Evolutionary conservation across 257 asterid genomes (phyloP).

Genomic region (Fraxinus cuspidata): DNA sequence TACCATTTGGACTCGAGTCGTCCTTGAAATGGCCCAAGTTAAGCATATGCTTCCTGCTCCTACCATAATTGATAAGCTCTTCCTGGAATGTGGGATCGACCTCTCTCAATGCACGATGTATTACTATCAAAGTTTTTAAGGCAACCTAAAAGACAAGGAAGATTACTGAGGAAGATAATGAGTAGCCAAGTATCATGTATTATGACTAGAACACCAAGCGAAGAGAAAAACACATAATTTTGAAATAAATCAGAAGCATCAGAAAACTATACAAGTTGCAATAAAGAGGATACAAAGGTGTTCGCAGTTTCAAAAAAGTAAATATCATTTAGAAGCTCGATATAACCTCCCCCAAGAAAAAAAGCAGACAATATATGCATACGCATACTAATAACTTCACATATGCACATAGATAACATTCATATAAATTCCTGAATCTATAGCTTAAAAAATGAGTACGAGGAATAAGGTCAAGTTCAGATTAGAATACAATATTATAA

Average conservation of each 20-base stretch:
- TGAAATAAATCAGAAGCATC: not conserved
- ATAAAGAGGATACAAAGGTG: not conserved
- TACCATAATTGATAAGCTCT: constrained; percentile 80
- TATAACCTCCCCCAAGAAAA: not conserved
- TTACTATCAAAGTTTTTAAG: constrained; percentile 82
- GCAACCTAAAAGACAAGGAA: constrained; percentile 66
- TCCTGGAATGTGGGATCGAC: constrained; percentile 98
- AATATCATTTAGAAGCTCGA: not conserved
- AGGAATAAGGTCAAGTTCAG: constrained; percentile 6
- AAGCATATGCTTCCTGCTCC: constrained; percentile 84
- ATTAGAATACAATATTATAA: not conserved
- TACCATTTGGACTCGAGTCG: constrained; percentile 95
- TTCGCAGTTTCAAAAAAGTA: not conserved
- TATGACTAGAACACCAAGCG: not conserved
- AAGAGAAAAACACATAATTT: not conserved
- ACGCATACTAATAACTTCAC: not conserved
- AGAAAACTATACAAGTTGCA: not conserved
- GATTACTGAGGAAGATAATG: not conserved
- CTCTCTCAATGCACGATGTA: constrained; percentile 96
- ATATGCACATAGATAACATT: not conserved
- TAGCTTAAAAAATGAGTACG: not conserved
- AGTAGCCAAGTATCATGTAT: not conserved
- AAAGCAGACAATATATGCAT: not conserved
- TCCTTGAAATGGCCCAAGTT: constrained; percentile 94
- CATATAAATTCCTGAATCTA: not conserved